phyloP scores from a whole-genome alignment of 169 alveolate species.

The Plasmodium coatneyi region DNA sequence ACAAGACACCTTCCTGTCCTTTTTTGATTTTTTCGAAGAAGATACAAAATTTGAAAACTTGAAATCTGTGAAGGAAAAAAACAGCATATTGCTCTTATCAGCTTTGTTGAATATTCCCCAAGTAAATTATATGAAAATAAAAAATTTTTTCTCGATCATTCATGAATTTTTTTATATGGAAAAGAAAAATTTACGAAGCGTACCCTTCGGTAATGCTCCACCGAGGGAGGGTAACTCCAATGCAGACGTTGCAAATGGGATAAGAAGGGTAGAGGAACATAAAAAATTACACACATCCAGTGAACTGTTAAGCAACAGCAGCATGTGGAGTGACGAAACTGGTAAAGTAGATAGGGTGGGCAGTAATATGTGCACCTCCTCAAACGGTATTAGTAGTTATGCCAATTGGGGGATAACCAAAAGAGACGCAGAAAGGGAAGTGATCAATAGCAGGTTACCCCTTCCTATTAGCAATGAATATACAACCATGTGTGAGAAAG shows the following conservation, averaged over 20 bases:
- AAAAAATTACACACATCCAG: not conserved
- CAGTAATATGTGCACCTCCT: not conserved
- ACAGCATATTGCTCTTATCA: slow-evolving; percentile 43
- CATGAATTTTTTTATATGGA: slow-evolving; percentile 62
- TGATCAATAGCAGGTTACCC: not conserved
- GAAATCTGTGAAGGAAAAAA: slow-evolving; percentile 30
- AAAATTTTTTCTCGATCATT: slow-evolving; percentile 39
- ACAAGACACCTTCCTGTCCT: slow-evolving; percentile 17
- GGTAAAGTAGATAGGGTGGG: not conserved
- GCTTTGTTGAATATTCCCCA: slow-evolving; percentile 53
- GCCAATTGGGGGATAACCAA: not conserved
- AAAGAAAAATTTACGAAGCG: slow-evolving; percentile 15
- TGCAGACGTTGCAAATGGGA: not conserved
- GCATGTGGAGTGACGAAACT: not conserved
- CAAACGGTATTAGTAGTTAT: not conserved
- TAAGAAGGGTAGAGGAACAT: not conserved
- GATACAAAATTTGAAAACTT: slow-evolving; percentile 11
- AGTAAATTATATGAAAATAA: slow-evolving; percentile 35
- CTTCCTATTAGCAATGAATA: not conserved
- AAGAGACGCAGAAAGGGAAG: not conserved
- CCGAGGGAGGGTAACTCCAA: not conserved
- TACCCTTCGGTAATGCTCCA: not conserved
- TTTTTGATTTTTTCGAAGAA: slow-evolving; percentile 40
- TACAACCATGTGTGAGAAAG: slow-evolving; percentile 7
- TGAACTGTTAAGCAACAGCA: not conserved